A percentile compares a stretch with the other conserved stretches of the same genome.
These are phyloP conservation scores for Penicillium coprophilum DNA, from an alignment of 495 filamentous ascomycete genomes.

Conservation along the genomic window DNA sequence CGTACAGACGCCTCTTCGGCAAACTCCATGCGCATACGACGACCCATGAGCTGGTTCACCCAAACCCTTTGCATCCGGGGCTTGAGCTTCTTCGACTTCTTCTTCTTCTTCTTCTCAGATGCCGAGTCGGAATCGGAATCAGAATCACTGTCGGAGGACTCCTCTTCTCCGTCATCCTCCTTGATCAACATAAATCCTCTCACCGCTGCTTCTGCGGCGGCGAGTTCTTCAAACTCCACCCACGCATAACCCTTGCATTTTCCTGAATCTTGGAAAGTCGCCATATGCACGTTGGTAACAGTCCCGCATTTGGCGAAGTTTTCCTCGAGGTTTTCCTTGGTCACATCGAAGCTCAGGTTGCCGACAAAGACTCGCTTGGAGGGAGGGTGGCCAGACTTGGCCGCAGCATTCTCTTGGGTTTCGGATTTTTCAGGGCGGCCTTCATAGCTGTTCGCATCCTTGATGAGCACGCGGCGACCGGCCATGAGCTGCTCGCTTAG, in stretches of 20 bases:
- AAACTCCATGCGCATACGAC: conserved; percentile 82
- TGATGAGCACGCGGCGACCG: conserved; percentile 84
- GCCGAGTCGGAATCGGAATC: conserved; percentile 30
- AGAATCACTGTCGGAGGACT: conserved; percentile 34
- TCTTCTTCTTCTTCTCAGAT: conserved; percentile 33
- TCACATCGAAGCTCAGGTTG: conserved; percentile 82
- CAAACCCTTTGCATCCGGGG: conserved; percentile 69
- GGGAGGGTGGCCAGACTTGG: conserved; percentile 55
- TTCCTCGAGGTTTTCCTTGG: conserved; percentile 72
- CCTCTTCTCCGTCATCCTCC: conserved; percentile 60
- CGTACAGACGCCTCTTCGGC: conserved; percentile 83
- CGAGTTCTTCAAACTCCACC: conserved; percentile 81
- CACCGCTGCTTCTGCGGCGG: conserved; percentile 74
- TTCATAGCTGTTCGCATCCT: conserved; percentile 81
- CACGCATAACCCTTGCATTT: conserved; percentile 98
- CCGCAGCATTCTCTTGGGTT: conserved; percentile 36
- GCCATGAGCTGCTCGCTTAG: conserved; percentile 75
- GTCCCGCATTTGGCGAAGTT: conserved; percentile 83
- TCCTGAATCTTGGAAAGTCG: conserved; percentile 93
- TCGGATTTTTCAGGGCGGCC: conserved; percentile 67
- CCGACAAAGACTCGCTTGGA: conserved; percentile 86
- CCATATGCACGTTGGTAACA: conserved; percentile 75
- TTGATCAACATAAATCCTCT: conserved; percentile 70
- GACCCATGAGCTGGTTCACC: conserved; percentile 76
- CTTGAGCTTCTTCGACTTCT: conserved; percentile 48